These are phyloP conservation scores for Fusarium veterinarium DNA, from an alignment of 2,329 filamentous ascomycete species.

Conservation along the genomic window DNA sequence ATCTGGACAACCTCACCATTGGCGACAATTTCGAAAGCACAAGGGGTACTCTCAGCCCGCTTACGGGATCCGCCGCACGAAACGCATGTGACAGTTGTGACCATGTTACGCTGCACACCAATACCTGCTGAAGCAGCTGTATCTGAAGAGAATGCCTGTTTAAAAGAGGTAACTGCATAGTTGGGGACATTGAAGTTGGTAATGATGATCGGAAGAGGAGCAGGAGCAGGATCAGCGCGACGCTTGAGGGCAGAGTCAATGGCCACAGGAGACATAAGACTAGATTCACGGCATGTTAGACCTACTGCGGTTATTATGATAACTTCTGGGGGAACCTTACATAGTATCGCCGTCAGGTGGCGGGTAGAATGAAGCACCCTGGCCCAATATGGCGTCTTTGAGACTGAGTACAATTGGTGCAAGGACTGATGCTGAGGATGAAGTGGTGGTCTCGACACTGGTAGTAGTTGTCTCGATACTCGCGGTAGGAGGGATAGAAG, in stretches of 20 bases:
- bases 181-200: no score
- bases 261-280: background rate
- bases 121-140: no score
- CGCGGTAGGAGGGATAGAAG: no score
- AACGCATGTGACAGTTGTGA: no score
- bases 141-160: no score
- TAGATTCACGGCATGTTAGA: background rate
- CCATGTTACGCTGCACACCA: no score
- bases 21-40: background rate
- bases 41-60: background rate
- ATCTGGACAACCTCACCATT: background rate
- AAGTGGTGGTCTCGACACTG: background rate
- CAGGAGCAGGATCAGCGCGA: background rate
- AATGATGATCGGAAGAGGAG: no score
- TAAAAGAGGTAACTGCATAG: no score
- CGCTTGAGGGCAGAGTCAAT: background rate
- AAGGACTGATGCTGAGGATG: background rate
- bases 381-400: background rate
- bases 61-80: background rate
- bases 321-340: background rate
- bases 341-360: background rate
- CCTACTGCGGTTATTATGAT: background rate
- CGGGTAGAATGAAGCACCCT: background rate
- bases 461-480: background rate
- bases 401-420: background rate